These are phyloP conservation scores for Corchorus capsularis DNA, from an alignment of 345 rosid genomes.

Conservation along the genomic window DNA sequence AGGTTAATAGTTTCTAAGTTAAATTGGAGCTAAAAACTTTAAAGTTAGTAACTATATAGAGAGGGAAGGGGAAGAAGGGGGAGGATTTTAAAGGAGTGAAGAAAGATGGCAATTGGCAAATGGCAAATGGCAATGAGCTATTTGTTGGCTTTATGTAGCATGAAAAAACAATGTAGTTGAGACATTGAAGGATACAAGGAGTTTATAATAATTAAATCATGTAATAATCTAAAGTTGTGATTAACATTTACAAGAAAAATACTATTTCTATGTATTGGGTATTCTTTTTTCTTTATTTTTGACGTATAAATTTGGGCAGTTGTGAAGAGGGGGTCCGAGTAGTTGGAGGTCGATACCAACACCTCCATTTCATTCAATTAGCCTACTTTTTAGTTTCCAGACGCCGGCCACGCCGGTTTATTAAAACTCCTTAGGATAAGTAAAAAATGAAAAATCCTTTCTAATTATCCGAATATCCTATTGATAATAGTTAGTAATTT, in stretches of 20 bases:
- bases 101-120: constrained; percentile 26
- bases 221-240: background rate
- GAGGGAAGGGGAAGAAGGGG: constrained; percentile 19
- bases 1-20: background rate
- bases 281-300: background rate
- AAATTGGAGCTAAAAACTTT: background rate
- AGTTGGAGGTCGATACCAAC: constrained; percentile 54
- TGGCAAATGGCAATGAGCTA: background rate
- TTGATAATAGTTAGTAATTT: too few species aligned
- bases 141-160: constrained; percentile 10
- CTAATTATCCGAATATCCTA: too few species aligned
- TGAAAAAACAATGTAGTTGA: background rate
- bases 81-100: constrained; percentile 23
- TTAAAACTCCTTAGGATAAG: background rate
- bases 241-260: background rate
- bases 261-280: background rate
- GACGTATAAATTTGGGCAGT: constrained; percentile 35
- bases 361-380: constrained; percentile 54
- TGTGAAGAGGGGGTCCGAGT: constrained; percentile 44
- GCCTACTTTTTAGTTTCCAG: constrained; percentile 52
- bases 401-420: constrained; percentile 38
- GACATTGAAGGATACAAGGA: background rate
- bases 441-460: background rate
- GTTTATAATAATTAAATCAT: background rate
- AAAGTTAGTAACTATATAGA: background rate